phyloP scores from a whole-genome alignment of 495 filamentous ascomycete genomes.

The Melanomma pulvis-pyrius region DNA sequence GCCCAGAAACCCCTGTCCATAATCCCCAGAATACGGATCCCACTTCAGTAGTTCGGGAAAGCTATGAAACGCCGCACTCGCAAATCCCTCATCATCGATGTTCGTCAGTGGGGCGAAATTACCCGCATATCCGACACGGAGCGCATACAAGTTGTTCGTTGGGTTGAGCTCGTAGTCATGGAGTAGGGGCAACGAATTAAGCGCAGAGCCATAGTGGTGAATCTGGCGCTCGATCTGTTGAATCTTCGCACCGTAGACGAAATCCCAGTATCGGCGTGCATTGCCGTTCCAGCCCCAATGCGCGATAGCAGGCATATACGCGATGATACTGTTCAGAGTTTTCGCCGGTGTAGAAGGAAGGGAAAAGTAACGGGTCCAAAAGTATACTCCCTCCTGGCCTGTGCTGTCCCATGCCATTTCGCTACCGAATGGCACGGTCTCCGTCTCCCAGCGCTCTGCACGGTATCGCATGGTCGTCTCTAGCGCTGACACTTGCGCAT shows the following conservation, averaged over 20 bases:
- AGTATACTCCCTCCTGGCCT: conserved; percentile 59
- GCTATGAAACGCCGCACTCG: conserved; percentile 55
- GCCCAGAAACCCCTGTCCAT: conserved; percentile 55
- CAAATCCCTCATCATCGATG: conserved; percentile 55
- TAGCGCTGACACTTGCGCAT: no score
- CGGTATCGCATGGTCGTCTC: no score
- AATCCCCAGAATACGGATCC: conserved; percentile 58
- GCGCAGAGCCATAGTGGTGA: conserved; percentile 59
- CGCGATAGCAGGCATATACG: conserved; percentile 55
- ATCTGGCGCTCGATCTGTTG: conserved; percentile 57
- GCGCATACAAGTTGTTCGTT: no score
- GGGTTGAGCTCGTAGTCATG: no score
- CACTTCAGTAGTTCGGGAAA: conserved; percentile 56
- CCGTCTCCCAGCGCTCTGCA: no score
- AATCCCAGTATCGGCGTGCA: conserved; percentile 59
- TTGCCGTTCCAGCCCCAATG: conserved; percentile 62
- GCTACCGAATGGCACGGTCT: no score
- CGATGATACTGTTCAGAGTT: conserved; percentile 54
- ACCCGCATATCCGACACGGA: no score
- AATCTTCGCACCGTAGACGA: conserved; percentile 54
- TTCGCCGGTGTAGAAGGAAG: conserved; percentile 48
- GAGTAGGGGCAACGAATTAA: conserved; percentile 56
- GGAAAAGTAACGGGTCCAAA: conserved; percentile 56
- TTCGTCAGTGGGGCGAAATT: no score
- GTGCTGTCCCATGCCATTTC: conserved; percentile 61